Evolutionary conservation across 331 rosid genomes (phyloP), one percentile per base, ranked within the genome.

Genomic region (Arachis monticola): DNA sequence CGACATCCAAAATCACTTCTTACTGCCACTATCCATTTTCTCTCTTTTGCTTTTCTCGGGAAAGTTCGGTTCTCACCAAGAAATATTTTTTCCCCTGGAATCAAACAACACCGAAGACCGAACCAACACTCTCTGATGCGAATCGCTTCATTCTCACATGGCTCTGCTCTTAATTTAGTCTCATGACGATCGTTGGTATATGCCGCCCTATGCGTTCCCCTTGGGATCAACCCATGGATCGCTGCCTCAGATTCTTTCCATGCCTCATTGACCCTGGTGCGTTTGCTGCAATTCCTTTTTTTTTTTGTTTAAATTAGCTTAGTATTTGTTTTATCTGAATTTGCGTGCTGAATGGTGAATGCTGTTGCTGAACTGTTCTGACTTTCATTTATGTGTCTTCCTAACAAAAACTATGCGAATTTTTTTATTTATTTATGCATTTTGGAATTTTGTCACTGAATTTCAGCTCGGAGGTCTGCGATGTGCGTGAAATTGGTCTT

Each of bases 181-280:
- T 59, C 69, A 87, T 90, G 96, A 88, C 78, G 80, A 86, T 82
- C 80, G 56, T 70, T n/a, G 79, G 70, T 63, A 40, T 88, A 1
- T 81, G 85, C 81, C 75, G 76, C 41, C 77, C 85, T 38, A 11
- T 57, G 10, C 83, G 72, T 73, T 84, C 74, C 58, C 78, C 77
- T 41, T 66, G 72, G 73, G 81, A 84, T 83, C 88, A 75, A 73
- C 52, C 82, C 5, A 86, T 88, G 91, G 91, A 84, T 69, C 81
- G 90, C 17, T 92, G 77, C 90, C 74, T 57, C 77, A 79, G 81
- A 3, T 17, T 59, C 13, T 60, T 81, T 52, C 97, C 97, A 42
- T 95, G 97, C 71, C 90, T 92, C 67, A 71, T 90, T 53, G 97
- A 95, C 85, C 99, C 97, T 6, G 96, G 99, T 95, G 74, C 71